Base-by-base conservation (phyloP, 441 rosid species). In the Croton laevigatus region DNA sequence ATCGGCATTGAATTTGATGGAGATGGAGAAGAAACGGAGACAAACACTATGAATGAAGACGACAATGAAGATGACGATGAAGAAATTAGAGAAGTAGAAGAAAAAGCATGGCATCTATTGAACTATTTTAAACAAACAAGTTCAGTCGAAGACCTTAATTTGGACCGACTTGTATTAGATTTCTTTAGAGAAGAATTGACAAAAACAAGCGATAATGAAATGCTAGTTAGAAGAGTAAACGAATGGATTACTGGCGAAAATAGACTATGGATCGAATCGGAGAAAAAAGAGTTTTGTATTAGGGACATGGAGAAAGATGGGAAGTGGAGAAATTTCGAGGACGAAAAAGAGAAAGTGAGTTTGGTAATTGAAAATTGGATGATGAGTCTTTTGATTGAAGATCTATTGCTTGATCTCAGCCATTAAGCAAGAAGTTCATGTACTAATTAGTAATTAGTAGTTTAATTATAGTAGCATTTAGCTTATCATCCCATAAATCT, bases 131-230 rank as follows among this genome's bases (percentile, higher is more conserved):
- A 74, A 66, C 79, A 78, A 48, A 78, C 79, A 51, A 71, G 79
- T 54, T 71, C 82, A 52, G 37, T 71, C 76, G 62, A 65, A 44
- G 37, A 67, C 53, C 40, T 8, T 37, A 20, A 37, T 55, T 38
- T 36, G 37, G 84, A 84, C 6, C 80, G 64, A 55, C 59, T 87
- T 22, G 49, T 89, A 71, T 52, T 84, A 76, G 91, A 90, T 72
- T 86, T 86, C 36, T 86, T 93, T 66, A 76, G 68, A 76, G 89
- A 83, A 8, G 95, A 85, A 81, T 1, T 87, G 69, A 16, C 42
- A n/a, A 5, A 57, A 74, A 49, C 32, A 66, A 65, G 19, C 66
- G 49, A 59, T 49, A 59, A 3, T 23, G 54, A 54, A 40, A 36
- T 83, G 75, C 40, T 88, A 37, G 6, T 40, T 40, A 65, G 58